Base-by-base conservation (phyloP, 768 basidiomycete species). In the Hericium erinaceus region DNA sequence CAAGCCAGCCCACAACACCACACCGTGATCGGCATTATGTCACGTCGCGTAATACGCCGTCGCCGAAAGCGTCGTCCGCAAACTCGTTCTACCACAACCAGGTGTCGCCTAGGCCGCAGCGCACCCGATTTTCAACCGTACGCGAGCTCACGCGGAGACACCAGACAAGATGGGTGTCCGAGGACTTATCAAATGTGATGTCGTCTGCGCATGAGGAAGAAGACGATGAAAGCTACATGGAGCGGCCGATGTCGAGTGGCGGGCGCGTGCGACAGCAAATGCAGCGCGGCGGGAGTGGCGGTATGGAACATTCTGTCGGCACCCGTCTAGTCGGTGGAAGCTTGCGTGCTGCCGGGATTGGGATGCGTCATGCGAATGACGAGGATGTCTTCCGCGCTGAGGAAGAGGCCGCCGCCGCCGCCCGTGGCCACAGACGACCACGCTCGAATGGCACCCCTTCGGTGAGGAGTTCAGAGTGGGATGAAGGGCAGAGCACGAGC, bases 341-440 rank as follows among this genome's bases (percentile, higher is more conserved):
- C 15, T 65, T 91, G 58, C 76, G 84, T 51, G 85, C 87, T 0
- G 87, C 88, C 0, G 89, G 89, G 10, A 72, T 90, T 57, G 77
- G 75, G 33, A 76, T 66, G 69, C 68, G 69, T 50, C 67, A 68
- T 57, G 66, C 64, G 57, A 26, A 24, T 4, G 61, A 46, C 8
- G 72, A 76, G 38, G 73, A 77, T 54, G 69, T 73, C 5, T 78
- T 78, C 18, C 39, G 44, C 9, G 53, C 51, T 22, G 18, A 46
- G 18, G 60, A 59, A 11, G 24, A 28, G 15, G 38, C 44, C 7
- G 33, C 22, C 26, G 26, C 18, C 33, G 16, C 12, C 20, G 48
- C 48, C 24, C 39, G 40, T 26, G 24, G 15, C 13, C 49, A 39
- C 40, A 53, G 12, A 26, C 49, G 13, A 13, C 54, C 18, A 50